A percentile compares a stretch with the other conserved stretches of the same genome.
These are phyloP conservation scores for Populus hybrid DNA, from an alignment of 441 rosid species.

Conservation along the genomic window DNA sequence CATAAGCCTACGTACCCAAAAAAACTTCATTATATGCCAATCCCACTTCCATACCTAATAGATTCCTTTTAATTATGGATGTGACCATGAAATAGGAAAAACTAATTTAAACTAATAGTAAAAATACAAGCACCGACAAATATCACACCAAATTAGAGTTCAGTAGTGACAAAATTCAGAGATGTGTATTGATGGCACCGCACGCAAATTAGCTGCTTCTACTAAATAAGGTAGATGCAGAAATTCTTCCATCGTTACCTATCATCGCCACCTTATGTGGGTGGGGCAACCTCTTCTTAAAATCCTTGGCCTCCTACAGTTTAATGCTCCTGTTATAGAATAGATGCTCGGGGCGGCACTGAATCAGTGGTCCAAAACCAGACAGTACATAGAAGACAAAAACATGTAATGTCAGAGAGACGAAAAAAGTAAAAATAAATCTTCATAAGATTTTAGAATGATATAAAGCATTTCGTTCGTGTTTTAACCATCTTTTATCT, in stretches of 20 bases:
- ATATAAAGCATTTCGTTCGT: too few relatives aligned
- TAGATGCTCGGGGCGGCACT: neutral
- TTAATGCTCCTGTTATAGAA: neutral
- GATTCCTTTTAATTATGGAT: neutral
- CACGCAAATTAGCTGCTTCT: neutral
- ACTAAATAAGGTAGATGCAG: neutral
- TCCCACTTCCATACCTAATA: too few relatives aligned
- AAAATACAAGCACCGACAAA: neutral
- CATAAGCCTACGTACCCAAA: neutral
- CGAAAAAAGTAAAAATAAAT: too few relatives aligned
- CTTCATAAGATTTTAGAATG: too few relatives aligned
- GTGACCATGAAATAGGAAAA: neutral
- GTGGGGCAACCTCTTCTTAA: neutral
- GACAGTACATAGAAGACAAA: too few relatives aligned
- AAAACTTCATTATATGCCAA: neutral
- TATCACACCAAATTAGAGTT: neutral
- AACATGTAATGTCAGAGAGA: too few relatives aligned
- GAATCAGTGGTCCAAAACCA: neutral
- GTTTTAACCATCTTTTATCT: too few relatives aligned
- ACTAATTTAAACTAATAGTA: too few relatives aligned
- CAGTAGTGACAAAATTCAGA: neutral
- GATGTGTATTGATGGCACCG: neutral
- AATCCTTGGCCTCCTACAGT: conserved; percentile 9
- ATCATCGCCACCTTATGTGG: neutral
- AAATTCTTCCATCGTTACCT: neutral